Conservation (phyloP, 805 yeast genomes). For the Starmerella powellii region DNA sequence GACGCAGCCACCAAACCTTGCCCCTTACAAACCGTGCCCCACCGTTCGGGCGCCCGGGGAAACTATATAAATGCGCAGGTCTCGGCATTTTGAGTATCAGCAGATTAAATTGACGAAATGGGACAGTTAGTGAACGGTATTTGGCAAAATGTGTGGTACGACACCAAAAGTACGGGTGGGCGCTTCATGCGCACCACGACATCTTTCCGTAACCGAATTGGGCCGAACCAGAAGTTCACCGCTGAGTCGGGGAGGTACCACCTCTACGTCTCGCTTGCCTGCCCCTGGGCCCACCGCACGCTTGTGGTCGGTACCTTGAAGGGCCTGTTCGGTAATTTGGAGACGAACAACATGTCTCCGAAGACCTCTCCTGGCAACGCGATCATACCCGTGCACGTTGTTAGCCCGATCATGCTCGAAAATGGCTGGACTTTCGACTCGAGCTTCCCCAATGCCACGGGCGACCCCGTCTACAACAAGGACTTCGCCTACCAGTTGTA, state of each 20-base stretch:
- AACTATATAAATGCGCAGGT: no score
- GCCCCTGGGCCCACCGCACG: slow-evolving; percentile 95
- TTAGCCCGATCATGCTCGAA: slow-evolving; percentile 80
- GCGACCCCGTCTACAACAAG: slow-evolving; percentile 49
- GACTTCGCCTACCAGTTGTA: slow-evolving; percentile 59
- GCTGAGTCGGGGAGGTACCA: slow-evolving; percentile 79
- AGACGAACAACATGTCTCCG: slow-evolving; percentile 5
- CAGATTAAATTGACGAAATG: no score
- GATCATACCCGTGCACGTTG: slow-evolving; percentile 48
- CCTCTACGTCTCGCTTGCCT: slow-evolving; percentile 73
- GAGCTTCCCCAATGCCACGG: slow-evolving; percentile 39
- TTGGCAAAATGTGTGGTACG: slow-evolving; percentile 26
- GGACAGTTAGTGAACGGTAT: slow-evolving; percentile 24
- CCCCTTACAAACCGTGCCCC: no score
- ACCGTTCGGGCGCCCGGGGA: no score
- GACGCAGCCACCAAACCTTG: no score
- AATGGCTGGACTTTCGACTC: slow-evolving; percentile 78
- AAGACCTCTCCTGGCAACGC: slow-evolving; percentile 24
- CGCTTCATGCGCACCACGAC: slow-evolving; percentile 22
- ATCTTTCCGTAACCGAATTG: slow-evolving; percentile 22
- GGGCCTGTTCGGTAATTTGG: slow-evolving; percentile 36
- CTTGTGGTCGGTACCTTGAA: slow-evolving; percentile 61
- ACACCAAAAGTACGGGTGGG: slow-evolving; percentile 24
- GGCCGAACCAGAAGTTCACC: slow-evolving; percentile 32
- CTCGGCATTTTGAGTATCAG: no score